phyloP scores from a whole-genome alignment of 257 asterid genomes.

The Avicennia marina region DNA sequence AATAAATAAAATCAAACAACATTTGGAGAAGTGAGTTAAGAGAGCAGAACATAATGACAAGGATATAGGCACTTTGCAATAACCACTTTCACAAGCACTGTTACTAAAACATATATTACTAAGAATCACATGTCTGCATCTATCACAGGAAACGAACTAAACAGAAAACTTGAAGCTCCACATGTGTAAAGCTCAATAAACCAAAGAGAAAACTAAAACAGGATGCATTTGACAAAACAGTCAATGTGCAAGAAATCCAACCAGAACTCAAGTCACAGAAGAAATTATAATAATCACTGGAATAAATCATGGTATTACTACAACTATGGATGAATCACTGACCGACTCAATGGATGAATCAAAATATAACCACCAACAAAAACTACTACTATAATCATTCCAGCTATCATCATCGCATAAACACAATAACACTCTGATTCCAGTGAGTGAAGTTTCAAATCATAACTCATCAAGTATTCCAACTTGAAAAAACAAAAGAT shows the following conservation, averaged over 20 bases:
- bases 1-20: too few relatives aligned
- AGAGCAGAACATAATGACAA: too few relatives aligned
- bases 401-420: too few relatives aligned
- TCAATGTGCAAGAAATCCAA: too few relatives aligned
- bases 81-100: background rate
- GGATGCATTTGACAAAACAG: conserved; percentile 1
- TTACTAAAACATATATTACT: too few relatives aligned
- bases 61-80: background rate
- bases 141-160: background rate
- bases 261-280: conserved; percentile 6
- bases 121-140: background rate
- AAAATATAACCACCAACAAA: too few relatives aligned
- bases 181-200: background rate
- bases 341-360: too few relatives aligned
- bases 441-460: too few relatives aligned
- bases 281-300: background rate
- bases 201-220: background rate
- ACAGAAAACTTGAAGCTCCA: background rate
- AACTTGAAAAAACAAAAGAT: background rate
- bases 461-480: background rate
- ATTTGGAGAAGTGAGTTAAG: too few relatives aligned
- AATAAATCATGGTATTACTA: too few relatives aligned
- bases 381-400: too few relatives aligned
- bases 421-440: background rate
- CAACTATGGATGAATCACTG: too few relatives aligned